Percentiles rank a stretch among this genome's conserved stretches.
These are phyloP conservation scores for Candida suzukii DNA, from an alignment of 805 yeast genomes.

Conservation along the genomic window DNA sequence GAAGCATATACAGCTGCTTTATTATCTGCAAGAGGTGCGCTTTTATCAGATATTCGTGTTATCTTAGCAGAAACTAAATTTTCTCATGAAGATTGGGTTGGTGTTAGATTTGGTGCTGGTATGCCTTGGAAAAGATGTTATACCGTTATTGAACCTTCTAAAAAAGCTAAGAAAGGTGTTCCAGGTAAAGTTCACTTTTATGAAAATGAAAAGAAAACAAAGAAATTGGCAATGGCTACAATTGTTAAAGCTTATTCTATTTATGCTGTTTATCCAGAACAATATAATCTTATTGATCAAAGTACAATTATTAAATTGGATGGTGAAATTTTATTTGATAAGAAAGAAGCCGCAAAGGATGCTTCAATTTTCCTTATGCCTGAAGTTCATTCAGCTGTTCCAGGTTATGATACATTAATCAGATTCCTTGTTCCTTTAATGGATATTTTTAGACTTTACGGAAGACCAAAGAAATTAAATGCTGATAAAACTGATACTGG, in stretches of 20 bases:
- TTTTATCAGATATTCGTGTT: constrained; percentile 79
- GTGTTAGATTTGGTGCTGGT: constrained; percentile 92
- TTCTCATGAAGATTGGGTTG: constrained; percentile 89
- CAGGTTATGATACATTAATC: constrained; percentile 78
- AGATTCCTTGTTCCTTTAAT: constrained; percentile 69
- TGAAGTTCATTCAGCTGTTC: constrained; percentile 73
- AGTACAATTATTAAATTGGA: constrained; percentile 86
- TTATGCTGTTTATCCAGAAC: constrained; percentile 89
- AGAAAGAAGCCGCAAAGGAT: constrained; percentile 42
- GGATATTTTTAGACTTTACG: constrained; percentile 74
- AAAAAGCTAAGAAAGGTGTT: constrained; percentile 35
- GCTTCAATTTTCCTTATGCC: constrained; percentile 78
- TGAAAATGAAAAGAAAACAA: constrained; percentile 69
- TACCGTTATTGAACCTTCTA: constrained; percentile 76
- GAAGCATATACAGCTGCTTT: constrained; percentile 96
- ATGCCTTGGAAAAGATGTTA: constrained; percentile 97
- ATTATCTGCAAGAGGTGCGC: constrained; percentile 83
- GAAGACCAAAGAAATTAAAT: constrained; percentile 69
- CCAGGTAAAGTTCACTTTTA: constrained; percentile 73
- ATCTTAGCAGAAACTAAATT: constrained; percentile 79
- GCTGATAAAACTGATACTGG: constrained; percentile 63
- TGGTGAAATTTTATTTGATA: constrained; percentile 63
- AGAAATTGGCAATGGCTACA: constrained; percentile 76
- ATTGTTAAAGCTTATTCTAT: constrained; percentile 63
- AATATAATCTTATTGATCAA: constrained; percentile 72